Conservation (phyloP, 2,329 filamentous ascomycete species). For the Aspergillus melleus region DNA sequence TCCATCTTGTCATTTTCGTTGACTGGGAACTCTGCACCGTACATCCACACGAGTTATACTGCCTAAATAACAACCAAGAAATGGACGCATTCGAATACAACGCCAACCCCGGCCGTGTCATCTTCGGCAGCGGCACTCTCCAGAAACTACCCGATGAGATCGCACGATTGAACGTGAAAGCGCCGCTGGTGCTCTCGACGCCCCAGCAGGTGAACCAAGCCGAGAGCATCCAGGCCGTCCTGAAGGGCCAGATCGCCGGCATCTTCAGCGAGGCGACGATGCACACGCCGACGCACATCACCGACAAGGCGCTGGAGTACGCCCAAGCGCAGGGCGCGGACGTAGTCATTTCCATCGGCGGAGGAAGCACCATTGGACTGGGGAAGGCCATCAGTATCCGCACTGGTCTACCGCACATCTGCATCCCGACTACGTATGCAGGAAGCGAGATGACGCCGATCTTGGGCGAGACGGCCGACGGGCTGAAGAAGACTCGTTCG, state of each 20-base stretch:
- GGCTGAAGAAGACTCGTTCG: conserved; percentile 57
- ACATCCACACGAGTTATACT: conserved; percentile 5
- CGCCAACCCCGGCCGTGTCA: conserved; percentile 53
- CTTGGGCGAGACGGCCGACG: conserved; percentile 61
- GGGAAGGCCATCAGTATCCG: conserved; percentile 58
- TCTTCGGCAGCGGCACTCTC: conserved; percentile 59
- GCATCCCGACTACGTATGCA: conserved; percentile 63
- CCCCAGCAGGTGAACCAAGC: conserved; percentile 53
- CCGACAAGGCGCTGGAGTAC: conserved; percentile 56
- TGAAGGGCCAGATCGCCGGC: conserved; percentile 50
- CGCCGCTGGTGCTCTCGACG: conserved; percentile 59
- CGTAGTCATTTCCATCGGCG: conserved; percentile 61
- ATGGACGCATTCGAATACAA: conserved; percentile 61
- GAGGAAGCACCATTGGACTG: conserved; percentile 63
- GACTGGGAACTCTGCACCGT: not conserved
- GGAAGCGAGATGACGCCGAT: conserved; percentile 67
- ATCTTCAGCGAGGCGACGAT: conserved; percentile 60
- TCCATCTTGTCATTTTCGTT: not conserved
- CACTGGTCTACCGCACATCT: conserved; percentile 58
- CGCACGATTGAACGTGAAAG: conserved; percentile 47
- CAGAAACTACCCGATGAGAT: conserved; percentile 49
- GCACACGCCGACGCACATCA: conserved; percentile 62
- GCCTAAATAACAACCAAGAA: not conserved
- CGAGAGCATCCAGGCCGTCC: conserved; percentile 45
- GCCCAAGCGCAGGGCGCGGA: conserved; percentile 51